Percentiles rank a stretch among this genome's conserved stretches.
Conservation (phyloP, 1,139 yeast genomes). For the Meyerozyma smithsonii region DNA sequence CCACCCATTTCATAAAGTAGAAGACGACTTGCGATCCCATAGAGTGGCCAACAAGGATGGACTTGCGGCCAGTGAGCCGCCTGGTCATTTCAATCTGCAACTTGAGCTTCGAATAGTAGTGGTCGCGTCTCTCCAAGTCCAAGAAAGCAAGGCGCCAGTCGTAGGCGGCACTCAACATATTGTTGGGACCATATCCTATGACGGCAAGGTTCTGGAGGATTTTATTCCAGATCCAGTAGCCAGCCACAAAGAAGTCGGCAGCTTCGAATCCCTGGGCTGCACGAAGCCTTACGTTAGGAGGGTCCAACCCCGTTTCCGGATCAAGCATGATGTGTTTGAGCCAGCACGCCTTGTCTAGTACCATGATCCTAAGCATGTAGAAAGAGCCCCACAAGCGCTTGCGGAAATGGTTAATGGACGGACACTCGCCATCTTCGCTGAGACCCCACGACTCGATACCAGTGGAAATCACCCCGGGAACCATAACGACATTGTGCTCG, state of each 20-base stretch:
- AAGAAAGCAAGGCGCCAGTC: conserved; percentile 94
- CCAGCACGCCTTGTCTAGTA: conserved; percentile 91
- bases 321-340: conserved; percentile 85
- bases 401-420: conserved; percentile 78
- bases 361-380: conserved; percentile 90
- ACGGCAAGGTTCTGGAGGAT: conserved; percentile 89
- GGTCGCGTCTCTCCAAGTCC: conserved; percentile 83
- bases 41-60: conserved; percentile 84
- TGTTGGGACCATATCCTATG: conserved; percentile 87
- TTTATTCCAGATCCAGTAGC: conserved; percentile 98
- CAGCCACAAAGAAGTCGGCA: conserved; percentile 93
- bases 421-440: conserved; percentile 58
- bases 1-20: conserved; percentile 94
- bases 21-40: conserved; percentile 92
- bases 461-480: conserved; percentile 94
- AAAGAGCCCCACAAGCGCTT: conserved; percentile 96
- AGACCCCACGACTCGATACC: conserved; percentile 95
- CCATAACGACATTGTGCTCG: conserved; percentile 79
- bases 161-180: conserved; percentile 85
- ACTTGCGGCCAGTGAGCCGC: conserved; percentile 56
- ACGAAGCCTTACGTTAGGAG: conserved; percentile 70
- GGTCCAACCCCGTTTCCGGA: conserved; percentile 88
- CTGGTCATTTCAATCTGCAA: conserved; percentile 57
- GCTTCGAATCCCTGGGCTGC: conserved; percentile 98
- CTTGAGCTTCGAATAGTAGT: conserved; percentile 75